Conservation (phyloP, 495 filamentous ascomycete species). For the Astrothelium subdiscretum region DNA sequence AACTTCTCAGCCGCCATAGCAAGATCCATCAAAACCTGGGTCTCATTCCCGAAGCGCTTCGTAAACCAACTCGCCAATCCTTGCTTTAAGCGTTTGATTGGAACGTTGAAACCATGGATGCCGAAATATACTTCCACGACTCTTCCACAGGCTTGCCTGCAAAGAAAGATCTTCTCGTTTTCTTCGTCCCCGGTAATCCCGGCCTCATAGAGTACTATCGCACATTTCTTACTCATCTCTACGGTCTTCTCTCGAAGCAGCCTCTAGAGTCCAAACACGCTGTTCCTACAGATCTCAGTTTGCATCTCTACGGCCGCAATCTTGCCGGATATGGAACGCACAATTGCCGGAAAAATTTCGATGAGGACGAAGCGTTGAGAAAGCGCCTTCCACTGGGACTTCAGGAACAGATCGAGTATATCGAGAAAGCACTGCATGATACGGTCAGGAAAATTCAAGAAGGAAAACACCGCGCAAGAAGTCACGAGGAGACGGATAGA, state of each 20-base stretch:
- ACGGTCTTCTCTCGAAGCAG: conserved; percentile 16
- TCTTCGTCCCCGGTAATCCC: conserved; percentile 80
- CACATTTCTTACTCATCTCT: conserved; percentile 50
- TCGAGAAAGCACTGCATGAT: conserved; percentile 29
- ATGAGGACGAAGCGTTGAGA: conserved; percentile 23
- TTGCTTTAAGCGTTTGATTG: no score
- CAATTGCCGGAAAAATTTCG: conserved; percentile 17
- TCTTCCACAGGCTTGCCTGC: background rate
- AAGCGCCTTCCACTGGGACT: conserved; percentile 27
- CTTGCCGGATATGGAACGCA: conserved; percentile 54
- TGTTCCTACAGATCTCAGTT: conserved; percentile 9
- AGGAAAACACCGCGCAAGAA: background rate
- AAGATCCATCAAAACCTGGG: no score
- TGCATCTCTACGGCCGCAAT: conserved; percentile 57
- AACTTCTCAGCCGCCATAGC: no score
- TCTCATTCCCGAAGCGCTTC: no score
- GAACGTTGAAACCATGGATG: background rate
- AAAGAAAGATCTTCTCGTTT: conserved; percentile 27
- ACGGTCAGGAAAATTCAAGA: background rate
- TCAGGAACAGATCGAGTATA: conserved; percentile 49
- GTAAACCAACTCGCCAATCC: no score
- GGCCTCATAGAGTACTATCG: conserved; percentile 74
- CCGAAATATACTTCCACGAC: background rate
- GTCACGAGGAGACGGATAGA: background rate
- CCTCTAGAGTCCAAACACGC: conserved; percentile 8